A percentile compares a stretch with the other conserved stretches of the same genome.
These are phyloP conservation scores for Vaccinium vitisidaea DNA, from an alignment of 148 eudicot species.

Conservation along the genomic window DNA sequence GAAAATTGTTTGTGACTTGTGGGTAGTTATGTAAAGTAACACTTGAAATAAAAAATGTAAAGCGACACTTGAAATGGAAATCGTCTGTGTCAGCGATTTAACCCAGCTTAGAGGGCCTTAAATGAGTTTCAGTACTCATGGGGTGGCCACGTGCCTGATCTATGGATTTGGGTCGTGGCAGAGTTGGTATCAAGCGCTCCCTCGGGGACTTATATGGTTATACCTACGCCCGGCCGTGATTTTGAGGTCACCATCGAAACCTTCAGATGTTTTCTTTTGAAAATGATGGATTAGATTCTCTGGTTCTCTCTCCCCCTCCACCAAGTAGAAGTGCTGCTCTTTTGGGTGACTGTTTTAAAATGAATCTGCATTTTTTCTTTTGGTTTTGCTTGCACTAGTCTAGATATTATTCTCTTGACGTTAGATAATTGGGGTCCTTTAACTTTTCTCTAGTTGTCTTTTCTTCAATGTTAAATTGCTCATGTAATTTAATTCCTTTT, in stretches of 20 bases:
- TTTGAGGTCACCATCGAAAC: background rate
- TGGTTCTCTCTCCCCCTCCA: background rate
- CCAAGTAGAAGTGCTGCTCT: slow-evolving; percentile 1
- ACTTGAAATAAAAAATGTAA: too few relatives aligned
- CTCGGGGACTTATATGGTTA: too few relatives aligned
- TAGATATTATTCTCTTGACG: background rate
- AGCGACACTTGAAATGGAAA: too few relatives aligned
- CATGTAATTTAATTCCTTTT: background rate
- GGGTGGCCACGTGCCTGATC: too few relatives aligned
- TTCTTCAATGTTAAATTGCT: background rate
- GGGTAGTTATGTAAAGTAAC: too few relatives aligned
- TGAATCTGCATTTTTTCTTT: background rate
- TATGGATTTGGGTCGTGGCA: too few relatives aligned
- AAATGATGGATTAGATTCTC: background rate
- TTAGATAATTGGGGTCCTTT: background rate
- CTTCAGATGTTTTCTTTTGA: background rate
- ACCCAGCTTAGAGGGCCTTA: too few relatives aligned
- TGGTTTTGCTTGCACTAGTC: background rate
- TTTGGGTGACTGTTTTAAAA: background rate
- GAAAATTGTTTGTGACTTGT: too few relatives aligned
- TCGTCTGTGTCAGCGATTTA: too few relatives aligned
- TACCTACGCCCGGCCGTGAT: background rate
- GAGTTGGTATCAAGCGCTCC: too few relatives aligned
- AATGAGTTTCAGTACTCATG: too few relatives aligned
- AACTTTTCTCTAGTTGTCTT: background rate